These are phyloP conservation scores for Talaromyces ruber DNA, from an alignment of 495 filamentous ascomycete genomes.

Conservation along the genomic window DNA sequence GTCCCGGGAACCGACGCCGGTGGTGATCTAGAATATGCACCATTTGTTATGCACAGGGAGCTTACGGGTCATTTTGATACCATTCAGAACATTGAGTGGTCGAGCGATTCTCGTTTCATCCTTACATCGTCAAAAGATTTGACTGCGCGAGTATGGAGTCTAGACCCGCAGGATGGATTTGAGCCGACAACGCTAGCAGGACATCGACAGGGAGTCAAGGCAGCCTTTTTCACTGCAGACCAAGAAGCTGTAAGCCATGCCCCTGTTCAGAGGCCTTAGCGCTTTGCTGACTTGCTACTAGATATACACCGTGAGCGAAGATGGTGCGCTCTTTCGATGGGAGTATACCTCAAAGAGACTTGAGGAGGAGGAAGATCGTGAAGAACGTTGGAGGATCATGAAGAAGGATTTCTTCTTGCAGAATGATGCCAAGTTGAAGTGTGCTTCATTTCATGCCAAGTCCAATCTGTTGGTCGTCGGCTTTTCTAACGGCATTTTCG, in stretches of 20 bases:
- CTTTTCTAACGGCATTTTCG: slow-evolving; percentile 90
- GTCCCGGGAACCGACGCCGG: slow-evolving; percentile 66
- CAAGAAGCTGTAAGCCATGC: slow-evolving; percentile 58
- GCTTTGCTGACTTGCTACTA: slow-evolving; percentile 52
- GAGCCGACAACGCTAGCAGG: slow-evolving; percentile 81
- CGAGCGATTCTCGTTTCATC: slow-evolving; percentile 89
- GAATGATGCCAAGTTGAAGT: slow-evolving; percentile 76
- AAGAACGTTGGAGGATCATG: slow-evolving; percentile 75
- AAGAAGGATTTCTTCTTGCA: slow-evolving; percentile 90
- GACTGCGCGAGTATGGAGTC: slow-evolving; percentile 89
- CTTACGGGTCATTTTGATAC: slow-evolving; percentile 83
- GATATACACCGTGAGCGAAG: slow-evolving; percentile 66
- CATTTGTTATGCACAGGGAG: slow-evolving; percentile 79
- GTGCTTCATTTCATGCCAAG: slow-evolving; percentile 76
- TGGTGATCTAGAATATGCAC: slow-evolving; percentile 89
- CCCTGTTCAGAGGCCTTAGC: slow-evolving; percentile 21
- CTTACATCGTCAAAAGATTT: slow-evolving; percentile 85
- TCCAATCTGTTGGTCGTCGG: slow-evolving; percentile 84
- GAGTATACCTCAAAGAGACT: slow-evolving; percentile 42
- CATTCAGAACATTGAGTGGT: slow-evolving; percentile 84
- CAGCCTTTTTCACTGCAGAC: slow-evolving; percentile 86
- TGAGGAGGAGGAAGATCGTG: slow-evolving; percentile 19
- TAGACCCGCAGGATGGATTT: slow-evolving; percentile 80
- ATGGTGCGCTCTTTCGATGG: slow-evolving; percentile 61
- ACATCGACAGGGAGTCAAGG: slow-evolving; percentile 77